phyloP scores from a whole-genome alignment of 371 early-diverging fungal species.

The Umbelopsis sp. region DNA sequence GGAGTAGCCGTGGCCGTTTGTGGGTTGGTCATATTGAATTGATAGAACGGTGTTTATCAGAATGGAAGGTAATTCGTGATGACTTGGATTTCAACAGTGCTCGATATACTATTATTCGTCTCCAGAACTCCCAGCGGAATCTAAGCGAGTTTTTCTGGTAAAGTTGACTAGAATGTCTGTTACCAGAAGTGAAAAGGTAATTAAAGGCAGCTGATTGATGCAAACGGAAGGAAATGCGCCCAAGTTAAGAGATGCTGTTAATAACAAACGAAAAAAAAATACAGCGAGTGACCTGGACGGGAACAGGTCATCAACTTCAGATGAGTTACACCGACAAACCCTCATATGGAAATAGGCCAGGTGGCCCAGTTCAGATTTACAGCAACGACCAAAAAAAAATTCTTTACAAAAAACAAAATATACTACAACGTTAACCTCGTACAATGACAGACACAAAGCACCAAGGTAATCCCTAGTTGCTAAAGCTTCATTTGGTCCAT shows the following conservation, averaged over 20 bases:
- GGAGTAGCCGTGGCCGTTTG: background rate
- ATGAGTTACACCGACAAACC: slow-evolving; percentile 15
- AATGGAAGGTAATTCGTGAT: slow-evolving; percentile 2
- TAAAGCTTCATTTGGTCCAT: background rate
- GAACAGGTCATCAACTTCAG: slow-evolving; percentile 18
- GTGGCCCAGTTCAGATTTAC: slow-evolving; percentile 6
- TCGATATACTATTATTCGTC: slow-evolving; percentile 14
- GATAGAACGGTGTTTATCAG: background rate
- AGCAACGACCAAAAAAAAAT: background rate
- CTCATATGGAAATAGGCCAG: slow-evolving; percentile 15
- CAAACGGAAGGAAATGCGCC: slow-evolving; percentile 6
- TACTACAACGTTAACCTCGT: too few relatives aligned
- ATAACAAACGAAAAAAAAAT: slow-evolving; percentile 18
- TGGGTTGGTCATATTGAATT: slow-evolving; percentile 9
- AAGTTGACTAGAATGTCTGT: slow-evolving; percentile 1
- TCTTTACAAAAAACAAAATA: too few relatives aligned
- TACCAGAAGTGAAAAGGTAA: background rate
- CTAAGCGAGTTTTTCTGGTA: background rate
- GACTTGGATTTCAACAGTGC: background rate
- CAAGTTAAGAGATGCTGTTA: slow-evolving; percentile 12
- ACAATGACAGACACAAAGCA: too few relatives aligned
- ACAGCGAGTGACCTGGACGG: slow-evolving; percentile 8
- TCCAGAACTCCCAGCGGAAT: slow-evolving; percentile 12
- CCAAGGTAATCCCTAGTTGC: background rate
- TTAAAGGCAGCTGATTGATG: background rate